These are phyloP conservation scores for Vitis cinerea DNA, from an alignment of 164 flowering plant species.

Conservation along the genomic window DNA sequence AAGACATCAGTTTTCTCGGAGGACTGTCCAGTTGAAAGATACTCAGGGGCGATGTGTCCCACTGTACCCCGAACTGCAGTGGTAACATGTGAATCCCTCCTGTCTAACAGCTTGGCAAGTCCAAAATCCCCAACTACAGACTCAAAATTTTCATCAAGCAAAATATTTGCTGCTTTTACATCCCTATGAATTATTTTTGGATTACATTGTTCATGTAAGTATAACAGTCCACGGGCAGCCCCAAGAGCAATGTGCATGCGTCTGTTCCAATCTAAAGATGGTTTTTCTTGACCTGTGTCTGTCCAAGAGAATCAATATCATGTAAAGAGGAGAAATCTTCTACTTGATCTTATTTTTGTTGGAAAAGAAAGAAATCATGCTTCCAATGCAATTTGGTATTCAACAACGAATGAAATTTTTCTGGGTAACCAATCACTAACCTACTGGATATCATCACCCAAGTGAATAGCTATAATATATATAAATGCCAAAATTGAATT, in stretches of 20 bases:
- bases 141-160: slow-evolving; percentile 91
- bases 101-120: slow-evolving; percentile 85
- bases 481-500: too few species aligned
- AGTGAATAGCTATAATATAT: too few species aligned
- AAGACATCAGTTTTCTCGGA: slow-evolving; percentile 98
- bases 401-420: too few species aligned
- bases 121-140: slow-evolving; percentile 99
- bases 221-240: slow-evolving; percentile 84
- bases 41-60: slow-evolving; percentile 98
- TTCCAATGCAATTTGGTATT: too few species aligned
- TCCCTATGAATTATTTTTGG: slow-evolving; percentile 96
- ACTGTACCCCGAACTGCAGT: slow-evolving; percentile 97
- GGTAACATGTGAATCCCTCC: slow-evolving; percentile 89
- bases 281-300: slow-evolving; percentile 59
- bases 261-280: slow-evolving; percentile 85
- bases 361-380: neutral
- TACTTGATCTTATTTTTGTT: neutral
- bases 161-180: slow-evolving; percentile 95
- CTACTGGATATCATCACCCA: too few species aligned
- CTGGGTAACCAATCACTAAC: too few species aligned
- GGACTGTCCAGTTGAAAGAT: slow-evolving; percentile 96
- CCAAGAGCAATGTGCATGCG: slow-evolving; percentile 82
- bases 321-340: neutral
- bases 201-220: slow-evolving; percentile 89
- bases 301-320: slow-evolving; percentile 12